phyloP scores from a whole-genome alignment of 192 early-diverging fungal species.

The Entomortierella chlamydospora region DNA sequence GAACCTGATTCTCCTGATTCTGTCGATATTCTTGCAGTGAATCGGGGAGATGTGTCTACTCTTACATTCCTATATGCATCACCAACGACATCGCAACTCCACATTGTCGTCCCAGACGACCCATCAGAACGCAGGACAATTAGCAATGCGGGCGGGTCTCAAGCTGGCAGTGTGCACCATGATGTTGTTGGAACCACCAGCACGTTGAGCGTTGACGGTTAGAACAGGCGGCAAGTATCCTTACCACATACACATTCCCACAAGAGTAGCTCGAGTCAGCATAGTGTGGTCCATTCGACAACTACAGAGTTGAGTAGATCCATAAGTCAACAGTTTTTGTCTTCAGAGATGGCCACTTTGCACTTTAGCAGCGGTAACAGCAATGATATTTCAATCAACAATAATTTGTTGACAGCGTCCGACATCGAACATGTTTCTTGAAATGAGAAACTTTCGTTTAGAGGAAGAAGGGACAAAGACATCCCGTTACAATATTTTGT shows the following conservation, averaged over 20 bases:
- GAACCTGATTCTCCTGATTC: constrained; percentile 12
- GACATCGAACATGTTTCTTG: neutral
- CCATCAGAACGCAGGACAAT: neutral
- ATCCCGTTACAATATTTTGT: too few species aligned
- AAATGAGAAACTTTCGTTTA: neutral
- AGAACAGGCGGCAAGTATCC: constrained; percentile 32
- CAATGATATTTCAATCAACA: constrained; percentile 3
- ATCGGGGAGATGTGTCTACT: neutral
- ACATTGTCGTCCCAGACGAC: constrained; percentile 38
- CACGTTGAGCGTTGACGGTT: too few species aligned
- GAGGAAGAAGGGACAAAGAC: too few species aligned
- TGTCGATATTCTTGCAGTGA: constrained; percentile 7
- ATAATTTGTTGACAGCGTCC: neutral
- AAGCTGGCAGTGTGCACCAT: constrained; percentile 2
- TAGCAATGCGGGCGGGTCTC: constrained; percentile 14
- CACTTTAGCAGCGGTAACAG: neutral
- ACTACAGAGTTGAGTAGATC: neutral
- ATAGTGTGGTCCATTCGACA: neutral
- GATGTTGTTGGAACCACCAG: neutral
- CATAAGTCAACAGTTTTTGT: constrained; percentile 40
- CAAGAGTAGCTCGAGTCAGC: neutral
- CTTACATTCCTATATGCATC: constrained; percentile 50
- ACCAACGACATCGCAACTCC: constrained; percentile 42
- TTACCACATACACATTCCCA: constrained; percentile 3
- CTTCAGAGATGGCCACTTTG: constrained; percentile 39